Percentiles rank a stretch among this genome's conserved stretches.
Evolutionary conservation across 345 rosid genomes (phyloP).

Genomic region (Ceriops decandra): DNA sequence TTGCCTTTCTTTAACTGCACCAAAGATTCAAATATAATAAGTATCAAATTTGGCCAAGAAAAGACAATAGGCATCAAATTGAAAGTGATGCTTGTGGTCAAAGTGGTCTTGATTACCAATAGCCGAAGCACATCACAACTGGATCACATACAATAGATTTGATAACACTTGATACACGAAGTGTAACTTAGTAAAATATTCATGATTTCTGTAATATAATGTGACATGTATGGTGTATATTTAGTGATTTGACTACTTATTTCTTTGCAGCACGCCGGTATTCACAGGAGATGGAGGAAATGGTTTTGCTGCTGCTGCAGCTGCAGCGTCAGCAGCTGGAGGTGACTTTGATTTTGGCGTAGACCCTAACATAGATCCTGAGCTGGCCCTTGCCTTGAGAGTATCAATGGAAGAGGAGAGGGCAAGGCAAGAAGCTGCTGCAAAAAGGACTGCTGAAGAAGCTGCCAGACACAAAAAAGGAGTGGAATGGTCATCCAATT

Average conservation of each 20-base stretch:
- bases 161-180: not conserved
- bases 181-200: not conserved
- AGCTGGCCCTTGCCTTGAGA: conserved; percentile 73
- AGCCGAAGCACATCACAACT: too few relatives aligned
- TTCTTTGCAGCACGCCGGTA: conserved; percentile 53
- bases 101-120: too few relatives aligned
- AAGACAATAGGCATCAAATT: too few relatives aligned
- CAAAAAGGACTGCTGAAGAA: conserved; percentile 65
- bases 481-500: conserved; percentile 41
- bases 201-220: conserved; percentile 1
- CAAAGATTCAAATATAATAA: too few relatives aligned
- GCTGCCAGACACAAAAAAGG: conserved; percentile 45
- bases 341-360: conserved; percentile 64
- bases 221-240: not conserved
- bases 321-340: conserved; percentile 51
- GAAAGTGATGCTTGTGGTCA: too few relatives aligned
- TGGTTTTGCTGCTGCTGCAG: conserved; percentile 66
- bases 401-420: conserved; percentile 88
- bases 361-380: conserved; percentile 80
- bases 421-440: conserved; percentile 81
- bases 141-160: too few relatives aligned
- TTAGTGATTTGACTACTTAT: not conserved
- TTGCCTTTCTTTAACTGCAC: too few relatives aligned
- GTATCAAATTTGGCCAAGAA: too few relatives aligned
- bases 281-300: conserved; percentile 68